Evolutionary conservation across 257 asterid genomes (phyloP), one percentile per base, ranked within the genome.

Genomic region (Solanum chmielewskii): DNA sequence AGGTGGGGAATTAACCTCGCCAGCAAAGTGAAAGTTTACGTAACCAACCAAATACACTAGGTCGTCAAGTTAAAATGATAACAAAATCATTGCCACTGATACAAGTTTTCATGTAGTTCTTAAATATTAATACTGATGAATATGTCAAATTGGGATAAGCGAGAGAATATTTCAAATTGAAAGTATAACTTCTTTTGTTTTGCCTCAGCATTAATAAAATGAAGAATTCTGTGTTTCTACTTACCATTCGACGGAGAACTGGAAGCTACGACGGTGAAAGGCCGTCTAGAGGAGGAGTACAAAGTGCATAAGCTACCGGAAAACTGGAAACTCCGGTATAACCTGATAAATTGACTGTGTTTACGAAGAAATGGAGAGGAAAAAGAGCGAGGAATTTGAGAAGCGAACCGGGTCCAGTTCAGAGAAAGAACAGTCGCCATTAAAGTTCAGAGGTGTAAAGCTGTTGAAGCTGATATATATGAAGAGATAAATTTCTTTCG

Each of bases 381-480:
- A 10, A 90, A 89, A 64, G 78, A 89, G n/a, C 88, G 88, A 37
- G 94, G 94, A 25, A 90, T 78, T 23, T 86, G 92, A 37, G 92
- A 88, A 52, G 90, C 88, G 39, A 93, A 47, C 47, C 96, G 94
- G 83, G 91, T 83, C 44, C 94, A 85, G 87, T 90, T 95, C 31
- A 89, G 81, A 35, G 91, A 90, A 35, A 91, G 85, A 88, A 90
- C 87, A 49, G 93, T 35, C 16, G 96, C 92, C 98, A 95, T 95
- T 84, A 29, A 41, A 18, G 56, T 29, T 47, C n/a, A 80, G 85
- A 47, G 85, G 69, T 29, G 69, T 31, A 29, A 80, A 47, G 11
- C 85, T 47, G 69, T 49, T 49, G 45, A 20, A 80, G 85, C 69
- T 80, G 11, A 20, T 29, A 29, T 80, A 80, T 80, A 49, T 11